These are phyloP conservation scores for Coniella vitis DNA, from an alignment of 2,329 filamentous ascomycete genomes.

Conservation along the genomic window DNA sequence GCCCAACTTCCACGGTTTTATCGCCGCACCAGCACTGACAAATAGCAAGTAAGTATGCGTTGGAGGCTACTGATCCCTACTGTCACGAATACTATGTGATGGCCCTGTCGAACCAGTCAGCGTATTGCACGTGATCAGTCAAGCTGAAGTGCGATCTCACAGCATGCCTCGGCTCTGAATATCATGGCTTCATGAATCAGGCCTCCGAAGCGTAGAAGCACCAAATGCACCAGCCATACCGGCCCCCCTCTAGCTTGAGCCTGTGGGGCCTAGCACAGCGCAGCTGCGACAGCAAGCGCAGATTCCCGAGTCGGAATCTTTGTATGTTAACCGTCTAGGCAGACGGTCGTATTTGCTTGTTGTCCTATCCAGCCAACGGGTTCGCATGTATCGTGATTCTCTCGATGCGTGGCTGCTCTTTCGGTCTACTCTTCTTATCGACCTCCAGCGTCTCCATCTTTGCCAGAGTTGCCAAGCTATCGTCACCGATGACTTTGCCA, in stretches of 20 bases:
- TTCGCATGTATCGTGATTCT: constrained; percentile 72
- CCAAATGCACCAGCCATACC: too few relatives aligned
- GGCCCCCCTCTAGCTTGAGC: not conserved
- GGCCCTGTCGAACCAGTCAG: too few relatives aligned
- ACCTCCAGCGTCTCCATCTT: constrained; percentile 66
- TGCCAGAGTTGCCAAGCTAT: constrained; percentile 57
- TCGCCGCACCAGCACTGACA: too few relatives aligned
- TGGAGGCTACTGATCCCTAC: too few relatives aligned
- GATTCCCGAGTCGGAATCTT: not conserved
- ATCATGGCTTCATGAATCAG: too few relatives aligned
- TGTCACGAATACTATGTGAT: too few relatives aligned
- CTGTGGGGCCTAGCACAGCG: not conserved
- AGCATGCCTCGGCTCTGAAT: too few relatives aligned
- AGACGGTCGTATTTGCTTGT: not conserved
- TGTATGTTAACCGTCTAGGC: not conserved
- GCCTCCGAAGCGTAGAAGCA: too few relatives aligned
- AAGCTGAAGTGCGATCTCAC: too few relatives aligned
- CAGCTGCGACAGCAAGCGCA: not conserved
- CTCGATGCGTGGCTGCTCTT: constrained; percentile 59
- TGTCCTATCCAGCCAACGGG: constrained; percentile 55
- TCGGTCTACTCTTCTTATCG: constrained; percentile 72
- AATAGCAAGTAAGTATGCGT: too few relatives aligned
- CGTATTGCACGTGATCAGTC: too few relatives aligned
- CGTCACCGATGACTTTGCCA: constrained; percentile 63
- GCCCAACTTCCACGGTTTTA: too few relatives aligned